Evolutionary conservation across 2,329 filamentous ascomycete genomes (phyloP), one percentile per base, ranked within the genome.

Genomic region (Xylariaceae sp.): DNA sequence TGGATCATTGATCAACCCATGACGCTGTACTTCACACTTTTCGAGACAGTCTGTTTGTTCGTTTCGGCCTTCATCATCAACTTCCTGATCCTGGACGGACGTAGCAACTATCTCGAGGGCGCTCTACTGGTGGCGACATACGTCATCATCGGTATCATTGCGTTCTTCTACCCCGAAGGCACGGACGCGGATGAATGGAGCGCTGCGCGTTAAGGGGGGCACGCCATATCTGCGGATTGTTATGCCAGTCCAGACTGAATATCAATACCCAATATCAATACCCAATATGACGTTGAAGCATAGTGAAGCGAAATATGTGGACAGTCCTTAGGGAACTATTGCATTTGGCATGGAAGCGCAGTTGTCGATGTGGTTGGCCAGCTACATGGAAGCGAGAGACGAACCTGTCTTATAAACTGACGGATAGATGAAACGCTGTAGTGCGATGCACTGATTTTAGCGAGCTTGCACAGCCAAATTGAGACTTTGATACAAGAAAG

Each of bases 11-110:
- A 76, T 53, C 79, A 78, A 52, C 75, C 83, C n/a, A 87, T 89
- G 83, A 80, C 86, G 27, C 76, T 95, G 32, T 90, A 92, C 72
- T 95, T 95, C 68, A 89, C 89, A 52, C 78, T 90, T 43, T 95
- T 95, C 68, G 89, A 95, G 77, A 95, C 89, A 0, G 87, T 94
- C 18, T 89, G 86, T 49, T 80, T 95, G 62, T 95, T 95, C 68
- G 82, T 92, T 45, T 87, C 83, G 45, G 85, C 90, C 7, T 84
- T 95, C 56, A 90, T 95, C 55, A 88, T 92, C 69, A 94, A 92
- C 70, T 95, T 94, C 65, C 71, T 95, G 52, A 89, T 95, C 43
- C 74, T 92, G 53, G 90, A 95, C 62, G 89, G 89, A 11, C 80
- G 90, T 66, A 90, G 85, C 66, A 95, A 95, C 65, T 95, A 94